These are phyloP conservation scores for Talaromyces sp. DNA, from an alignment of 2,329 filamentous ascomycete species.

Conservation along the genomic window DNA sequence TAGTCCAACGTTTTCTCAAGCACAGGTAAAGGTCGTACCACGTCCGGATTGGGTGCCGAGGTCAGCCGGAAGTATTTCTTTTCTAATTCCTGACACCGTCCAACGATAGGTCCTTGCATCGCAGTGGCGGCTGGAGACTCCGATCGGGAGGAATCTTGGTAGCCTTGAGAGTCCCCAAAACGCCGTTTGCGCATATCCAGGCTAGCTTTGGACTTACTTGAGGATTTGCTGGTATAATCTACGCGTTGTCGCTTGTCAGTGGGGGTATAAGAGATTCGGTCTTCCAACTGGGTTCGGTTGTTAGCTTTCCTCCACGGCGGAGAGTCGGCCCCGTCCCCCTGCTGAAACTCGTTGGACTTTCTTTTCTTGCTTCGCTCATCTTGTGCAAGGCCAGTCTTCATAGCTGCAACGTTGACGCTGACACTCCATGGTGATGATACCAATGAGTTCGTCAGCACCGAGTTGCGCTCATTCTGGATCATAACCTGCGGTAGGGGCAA, in stretches of 20 bases:
- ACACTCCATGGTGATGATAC: conserved; percentile 36
- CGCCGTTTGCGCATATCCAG: conserved; percentile 86
- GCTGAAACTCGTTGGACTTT: conserved; percentile 67
- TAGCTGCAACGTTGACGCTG: conserved; percentile 22
- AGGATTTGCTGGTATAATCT: conserved; percentile 50
- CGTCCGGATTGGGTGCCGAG: conserved; percentile 78
- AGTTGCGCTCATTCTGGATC: conserved; percentile 65
- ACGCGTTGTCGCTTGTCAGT: conserved; percentile 51
- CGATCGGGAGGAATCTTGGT: conserved; percentile 38
- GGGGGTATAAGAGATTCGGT: conserved; percentile 65
- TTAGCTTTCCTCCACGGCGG: conserved; percentile 76
- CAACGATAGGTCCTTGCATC: conserved; percentile 68
- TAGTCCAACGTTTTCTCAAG: conserved; percentile 81
- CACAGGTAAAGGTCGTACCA: conserved; percentile 77
- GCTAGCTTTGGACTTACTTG: conserved; percentile 83
- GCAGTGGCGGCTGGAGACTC: conserved; percentile 47
- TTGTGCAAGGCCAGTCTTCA: conserved; percentile 25
- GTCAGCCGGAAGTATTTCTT: conserved; percentile 95
- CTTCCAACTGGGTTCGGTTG: conserved; percentile 59
- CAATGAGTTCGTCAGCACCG: conserved; percentile 45
- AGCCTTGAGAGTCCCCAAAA: conserved; percentile 60
- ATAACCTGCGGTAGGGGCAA: conserved; percentile 82
- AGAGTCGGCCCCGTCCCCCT: conserved; percentile 50
- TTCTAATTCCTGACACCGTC: conserved; percentile 77
- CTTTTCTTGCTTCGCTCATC: conserved; percentile 63